Evolutionary conservation across 2,329 filamentous ascomycete species (phyloP), one percentile per base, ranked within the genome.

Genomic region (Alternaria sp.): DNA sequence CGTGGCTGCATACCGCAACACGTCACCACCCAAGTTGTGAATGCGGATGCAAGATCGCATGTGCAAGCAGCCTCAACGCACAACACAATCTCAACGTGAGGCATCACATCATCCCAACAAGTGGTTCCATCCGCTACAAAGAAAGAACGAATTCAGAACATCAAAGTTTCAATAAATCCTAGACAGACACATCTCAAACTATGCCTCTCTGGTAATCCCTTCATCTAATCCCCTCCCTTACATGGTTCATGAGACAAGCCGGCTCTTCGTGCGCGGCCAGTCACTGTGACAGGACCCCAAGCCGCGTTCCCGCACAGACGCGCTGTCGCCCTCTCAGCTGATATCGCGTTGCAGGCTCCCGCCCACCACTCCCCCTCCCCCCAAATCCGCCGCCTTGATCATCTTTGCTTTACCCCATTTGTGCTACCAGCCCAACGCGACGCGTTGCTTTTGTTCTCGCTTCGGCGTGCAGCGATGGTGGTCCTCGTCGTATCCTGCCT

Each of bases 281-380:
- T 54, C 34, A 50, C 23, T 58, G 39, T 31, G 39, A 48, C 40
- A 41, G 24, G 50, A 37, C 26, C 33, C 11, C 34, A 28, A 39
- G 44, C 48, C 58, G 45, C 57, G 50, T 61, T 24, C 52, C 56
- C 61, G 65, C 62, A 67, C 66, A 56, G 61, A 64, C 70, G 46
- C 70, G 66, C 31, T 54, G 49, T 63, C 71, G 65, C 72, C 66
- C 55, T 60, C 65, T 74, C 73, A 75, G 58, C 61, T 75, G 73
- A 75, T 69, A 73, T 70, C 71, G 72, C 69, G 72, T 65, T 67
- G 55, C 41, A 17, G 14, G 21, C 31, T 39, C 31, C 26, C 17
- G 33, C 46, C 34, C 52, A 34, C 40, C 8, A 41, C 39, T 23
- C 17, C 28, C 46, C 34, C 52, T 29, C 40, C 8, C 23, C 39